phyloP scores from a whole-genome alignment of 2,329 filamentous ascomycete genomes.

The Penicillium sp. region DNA sequence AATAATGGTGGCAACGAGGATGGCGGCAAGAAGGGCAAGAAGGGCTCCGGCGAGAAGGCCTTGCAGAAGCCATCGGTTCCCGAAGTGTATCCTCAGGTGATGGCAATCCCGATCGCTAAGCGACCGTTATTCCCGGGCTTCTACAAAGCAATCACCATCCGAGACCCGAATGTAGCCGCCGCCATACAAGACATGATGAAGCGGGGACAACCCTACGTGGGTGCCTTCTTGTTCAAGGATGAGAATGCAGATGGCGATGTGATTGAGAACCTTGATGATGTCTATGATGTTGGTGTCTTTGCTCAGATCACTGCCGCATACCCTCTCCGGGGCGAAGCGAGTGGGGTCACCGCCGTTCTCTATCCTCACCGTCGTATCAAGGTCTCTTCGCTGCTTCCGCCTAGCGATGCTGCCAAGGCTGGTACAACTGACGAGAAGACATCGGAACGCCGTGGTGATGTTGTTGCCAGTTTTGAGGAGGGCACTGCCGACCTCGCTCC shows the following conservation, averaged over 20 bases:
- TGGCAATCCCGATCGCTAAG: conserved; percentile 92
- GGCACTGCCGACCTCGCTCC: conserved; percentile 52
- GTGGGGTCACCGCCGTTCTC: conserved; percentile 78
- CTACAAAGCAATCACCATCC: conserved; percentile 96
- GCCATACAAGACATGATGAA: conserved; percentile 96
- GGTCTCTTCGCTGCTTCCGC: conserved; percentile 72
- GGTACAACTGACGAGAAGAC: conserved; percentile 52
- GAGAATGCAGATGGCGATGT: conserved; percentile 88
- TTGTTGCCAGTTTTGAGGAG: conserved; percentile 96
- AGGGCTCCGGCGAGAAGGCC: conserved; percentile 57
- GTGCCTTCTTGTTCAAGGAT: conserved; percentile 93
- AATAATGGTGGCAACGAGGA: conserved; percentile 48
- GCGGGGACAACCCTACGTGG: conserved; percentile 91
- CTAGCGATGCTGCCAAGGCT: conserved; percentile 38
- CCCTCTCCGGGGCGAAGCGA: conserved; percentile 71
- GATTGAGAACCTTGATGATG: conserved; percentile 80
- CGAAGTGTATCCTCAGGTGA: conserved; percentile 92
- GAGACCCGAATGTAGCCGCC: conserved; percentile 78
- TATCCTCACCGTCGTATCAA: conserved; percentile 93
- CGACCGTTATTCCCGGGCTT: conserved; percentile 92
- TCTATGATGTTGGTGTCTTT: conserved; percentile 93
- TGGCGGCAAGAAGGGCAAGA: conserved; percentile 63
- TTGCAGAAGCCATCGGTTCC: conserved; percentile 82
- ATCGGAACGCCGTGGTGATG: conserved; percentile 90
- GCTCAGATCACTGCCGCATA: conserved; percentile 96